Percentiles rank a stretch among this genome's conserved stretches.
These are phyloP conservation scores for Lactarius hatsudake DNA, from an alignment of 768 basidiomycete genomes.

Conservation along the genomic window DNA sequence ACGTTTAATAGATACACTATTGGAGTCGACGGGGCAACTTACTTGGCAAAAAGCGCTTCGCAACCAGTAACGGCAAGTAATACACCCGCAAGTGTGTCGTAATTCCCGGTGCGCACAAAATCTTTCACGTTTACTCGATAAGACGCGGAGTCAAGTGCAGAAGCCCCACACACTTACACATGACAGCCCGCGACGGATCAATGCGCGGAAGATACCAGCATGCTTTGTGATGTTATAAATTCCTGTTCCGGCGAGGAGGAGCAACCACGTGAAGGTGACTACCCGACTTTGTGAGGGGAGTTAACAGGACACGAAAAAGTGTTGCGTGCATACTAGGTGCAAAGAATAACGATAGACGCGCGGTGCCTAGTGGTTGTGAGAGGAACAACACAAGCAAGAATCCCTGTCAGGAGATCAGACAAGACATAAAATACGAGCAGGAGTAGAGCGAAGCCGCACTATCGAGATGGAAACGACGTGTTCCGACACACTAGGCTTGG, in stretches of 20 bases:
- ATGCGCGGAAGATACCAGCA: slow-evolving; percentile 62
- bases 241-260: slow-evolving; percentile 49
- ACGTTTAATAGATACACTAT: not conserved
- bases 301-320: not conserved
- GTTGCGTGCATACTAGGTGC: slow-evolving; percentile 45
- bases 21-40: not conserved
- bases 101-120: slow-evolving; percentile 63
- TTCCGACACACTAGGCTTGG: slow-evolving; percentile 45
- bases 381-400: slow-evolving; percentile 60
- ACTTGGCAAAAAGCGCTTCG: slow-evolving; percentile 70
- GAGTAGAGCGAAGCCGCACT: slow-evolving; percentile 35
- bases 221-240: slow-evolving; percentile 53
- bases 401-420: slow-evolving; percentile 34
- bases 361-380: slow-evolving; percentile 59
- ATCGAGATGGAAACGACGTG: slow-evolving; percentile 58
- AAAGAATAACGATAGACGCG: slow-evolving; percentile 47
- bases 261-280: slow-evolving; percentile 59
- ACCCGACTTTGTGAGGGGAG: not conserved
- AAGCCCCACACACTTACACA: slow-evolving; percentile 40
- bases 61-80: slow-evolving; percentile 65
- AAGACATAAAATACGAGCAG: not conserved
- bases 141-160: not conserved
- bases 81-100: slow-evolving; percentile 59
- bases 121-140: slow-evolving; percentile 35
- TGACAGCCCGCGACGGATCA: slow-evolving; percentile 65